A percentile compares a stretch with the other conserved stretches of the same genome.
phyloP scores from a whole-genome alignment of 2,329 filamentous ascomycete species.

The Cytospora piceae region DNA sequence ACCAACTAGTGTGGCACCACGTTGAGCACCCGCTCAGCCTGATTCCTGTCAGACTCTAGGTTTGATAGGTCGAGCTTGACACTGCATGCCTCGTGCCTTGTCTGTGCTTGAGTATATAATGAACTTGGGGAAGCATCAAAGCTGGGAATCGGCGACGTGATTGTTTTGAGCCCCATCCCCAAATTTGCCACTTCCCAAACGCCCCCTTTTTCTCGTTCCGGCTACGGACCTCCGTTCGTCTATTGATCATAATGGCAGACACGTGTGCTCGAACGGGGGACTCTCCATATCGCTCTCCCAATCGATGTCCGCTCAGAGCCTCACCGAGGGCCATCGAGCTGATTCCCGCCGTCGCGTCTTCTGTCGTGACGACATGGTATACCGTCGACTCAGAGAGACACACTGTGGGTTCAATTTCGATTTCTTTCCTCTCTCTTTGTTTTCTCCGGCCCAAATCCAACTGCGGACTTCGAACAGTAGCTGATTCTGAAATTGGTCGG shows the following conservation, averaged over 20 bases:
- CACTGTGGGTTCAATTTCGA: slow-evolving; percentile 4
- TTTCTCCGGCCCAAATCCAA: neutral
- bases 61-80: too few species aligned
- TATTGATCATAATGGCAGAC: neutral
- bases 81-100: too few species aligned
- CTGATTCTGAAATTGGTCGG: neutral
- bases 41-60: neutral
- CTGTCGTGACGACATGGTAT: slow-evolving; percentile 17
- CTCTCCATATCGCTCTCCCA: neutral
- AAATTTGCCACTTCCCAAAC: too few species aligned
- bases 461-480: neutral
- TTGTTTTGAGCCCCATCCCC: neutral
- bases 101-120: neutral
- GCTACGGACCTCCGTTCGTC: neutral
- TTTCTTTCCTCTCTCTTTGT: neutral
- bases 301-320: neutral
- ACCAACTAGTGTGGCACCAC: neutral
- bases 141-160: neutral
- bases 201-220: neutral
- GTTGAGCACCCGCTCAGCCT: neutral
- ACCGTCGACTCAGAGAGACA: slow-evolving; percentile 11
- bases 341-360: slow-evolving; percentile 12
- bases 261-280: neutral
- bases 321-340: slow-evolving; percentile 9
- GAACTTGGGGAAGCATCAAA: neutral